These are phyloP conservation scores for Amylocystis lapponica DNA, from an alignment of 768 basidiomycete genomes.

Conservation along the genomic window DNA sequence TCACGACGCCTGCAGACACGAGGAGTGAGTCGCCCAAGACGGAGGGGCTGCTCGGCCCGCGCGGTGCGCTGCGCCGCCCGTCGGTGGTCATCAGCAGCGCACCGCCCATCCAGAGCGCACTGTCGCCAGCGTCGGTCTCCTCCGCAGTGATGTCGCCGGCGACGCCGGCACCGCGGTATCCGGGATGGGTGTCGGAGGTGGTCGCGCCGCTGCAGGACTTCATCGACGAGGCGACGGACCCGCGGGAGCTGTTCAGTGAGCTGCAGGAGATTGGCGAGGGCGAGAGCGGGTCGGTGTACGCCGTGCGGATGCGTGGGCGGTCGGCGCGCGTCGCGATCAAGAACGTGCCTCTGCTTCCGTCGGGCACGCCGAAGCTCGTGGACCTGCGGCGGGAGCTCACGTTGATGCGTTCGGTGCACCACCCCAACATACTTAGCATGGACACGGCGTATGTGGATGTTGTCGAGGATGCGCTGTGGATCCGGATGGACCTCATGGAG, in stretches of 20 bases:
- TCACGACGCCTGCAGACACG: too few species aligned
- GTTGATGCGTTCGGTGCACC: slow-evolving; percentile 50
- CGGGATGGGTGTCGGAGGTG: slow-evolving; percentile 56
- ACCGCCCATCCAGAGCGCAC: slow-evolving; percentile 6
- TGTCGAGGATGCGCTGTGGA: slow-evolving; percentile 58
- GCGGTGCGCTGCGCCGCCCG: slow-evolving; percentile 10
- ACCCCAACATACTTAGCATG: slow-evolving; percentile 60
- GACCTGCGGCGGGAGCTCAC: slow-evolving; percentile 58
- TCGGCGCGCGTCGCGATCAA: slow-evolving; percentile 62
- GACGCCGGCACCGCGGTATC: slow-evolving; percentile 46
- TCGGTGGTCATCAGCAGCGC: slow-evolving; percentile 18
- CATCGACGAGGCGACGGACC: slow-evolving; percentile 59
- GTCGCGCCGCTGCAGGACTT: slow-evolving; percentile 56
- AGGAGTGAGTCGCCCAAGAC: too few species aligned
- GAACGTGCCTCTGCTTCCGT: slow-evolving; percentile 53
- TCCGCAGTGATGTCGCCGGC: slow-evolving; percentile 26
- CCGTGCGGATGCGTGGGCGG: slow-evolving; percentile 28
- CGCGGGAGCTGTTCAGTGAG: slow-evolving; percentile 57
- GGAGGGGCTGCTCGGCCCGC: too few species aligned
- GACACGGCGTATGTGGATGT: slow-evolving; percentile 69
- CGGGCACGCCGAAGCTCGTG: slow-evolving; percentile 54
- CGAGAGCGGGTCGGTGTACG: slow-evolving; percentile 69
- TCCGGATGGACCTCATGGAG: slow-evolving; percentile 89
- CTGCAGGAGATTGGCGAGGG: slow-evolving; percentile 80
- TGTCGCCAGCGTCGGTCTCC: slow-evolving; percentile 20